Conservation (phyloP, 495 filamentous ascomycete genomes). For the Bryoglossum gracile region DNA sequence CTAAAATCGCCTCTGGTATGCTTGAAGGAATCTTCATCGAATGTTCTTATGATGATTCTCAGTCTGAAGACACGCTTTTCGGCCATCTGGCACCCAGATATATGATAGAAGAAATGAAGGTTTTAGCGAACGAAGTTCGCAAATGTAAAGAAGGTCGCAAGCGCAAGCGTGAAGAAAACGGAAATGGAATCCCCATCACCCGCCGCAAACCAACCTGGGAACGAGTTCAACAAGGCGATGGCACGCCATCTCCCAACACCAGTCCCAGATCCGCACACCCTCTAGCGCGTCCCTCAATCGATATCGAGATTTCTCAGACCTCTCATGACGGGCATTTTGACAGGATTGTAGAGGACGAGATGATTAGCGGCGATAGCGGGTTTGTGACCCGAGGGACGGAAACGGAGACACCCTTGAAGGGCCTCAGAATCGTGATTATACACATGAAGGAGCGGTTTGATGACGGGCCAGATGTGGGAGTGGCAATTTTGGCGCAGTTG, state of each 20-base stretch:
- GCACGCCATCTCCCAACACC: background rate
- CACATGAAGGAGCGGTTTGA: conserved; percentile 71
- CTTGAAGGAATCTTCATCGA: conserved; percentile 86
- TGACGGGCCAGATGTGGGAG: conserved; percentile 51
- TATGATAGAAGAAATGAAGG: conserved; percentile 65
- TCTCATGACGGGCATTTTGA: background rate
- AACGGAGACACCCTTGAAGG: conserved; percentile 29
- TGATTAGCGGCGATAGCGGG: background rate
- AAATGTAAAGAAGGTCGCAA: conserved; percentile 28
- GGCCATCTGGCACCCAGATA: conserved; percentile 83
- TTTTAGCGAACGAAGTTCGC: conserved; percentile 59
- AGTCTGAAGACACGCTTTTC: conserved; percentile 67
- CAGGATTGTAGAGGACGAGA: background rate
- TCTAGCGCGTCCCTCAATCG: background rate
- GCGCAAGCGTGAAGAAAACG: conserved; percentile 25
- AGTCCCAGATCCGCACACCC: background rate
- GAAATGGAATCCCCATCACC: background rate
- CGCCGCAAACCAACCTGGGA: background rate
- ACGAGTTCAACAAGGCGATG: background rate
- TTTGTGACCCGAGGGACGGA: background rate
- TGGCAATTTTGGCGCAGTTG: conserved; percentile 63
- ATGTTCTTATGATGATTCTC: conserved; percentile 79
- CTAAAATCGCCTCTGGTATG: conserved; percentile 61
- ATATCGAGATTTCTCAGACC: background rate
- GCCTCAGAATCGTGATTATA: conserved; percentile 64